A percentile compares a stretch with the other conserved stretches of the same genome.
Evolutionary conservation across 108 stramenopile species (phyloP).

Genomic region (Skeletonema marinoi): DNA sequence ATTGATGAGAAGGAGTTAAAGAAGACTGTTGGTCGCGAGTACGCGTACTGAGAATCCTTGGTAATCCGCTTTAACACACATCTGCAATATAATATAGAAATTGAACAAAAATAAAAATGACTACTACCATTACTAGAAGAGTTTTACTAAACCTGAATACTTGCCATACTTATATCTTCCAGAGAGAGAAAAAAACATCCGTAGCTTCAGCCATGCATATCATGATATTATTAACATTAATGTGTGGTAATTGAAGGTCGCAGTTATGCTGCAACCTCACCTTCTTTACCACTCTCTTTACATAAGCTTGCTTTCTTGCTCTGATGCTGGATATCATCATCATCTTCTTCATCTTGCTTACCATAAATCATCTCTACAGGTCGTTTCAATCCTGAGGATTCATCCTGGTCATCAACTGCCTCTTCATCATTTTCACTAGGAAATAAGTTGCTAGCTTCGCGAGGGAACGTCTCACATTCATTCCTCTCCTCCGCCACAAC

Average conservation of each 20-base stretch:
- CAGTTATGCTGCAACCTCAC: not conserved
- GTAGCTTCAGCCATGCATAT: not conserved
- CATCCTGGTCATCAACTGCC: not conserved
- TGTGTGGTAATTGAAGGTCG: not conserved
- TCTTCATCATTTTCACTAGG: constrained; percentile 14
- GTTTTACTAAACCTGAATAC: not conserved
- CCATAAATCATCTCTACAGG: constrained; percentile 8
- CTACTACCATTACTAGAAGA: no score
- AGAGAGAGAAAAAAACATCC: not conserved
- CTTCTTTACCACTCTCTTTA: constrained; percentile 5
- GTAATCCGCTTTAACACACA: not conserved
- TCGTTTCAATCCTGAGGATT: not conserved
- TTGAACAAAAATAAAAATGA: not conserved
- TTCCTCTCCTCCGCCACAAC: constrained; percentile 46
- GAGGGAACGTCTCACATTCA: constrained; percentile 26
- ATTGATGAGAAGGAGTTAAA: constrained; percentile 89
- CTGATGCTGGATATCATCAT: not conserved
- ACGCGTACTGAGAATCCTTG: constrained; percentile 40
- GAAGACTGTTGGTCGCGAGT: constrained; percentile 89
- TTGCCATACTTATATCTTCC: not conserved
- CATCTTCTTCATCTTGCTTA: not conserved
- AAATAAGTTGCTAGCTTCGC: not conserved
- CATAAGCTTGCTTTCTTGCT: constrained; percentile 4
- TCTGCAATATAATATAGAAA: not conserved
- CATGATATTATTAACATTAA: not conserved